Base-by-base conservation (phyloP, 2,329 filamentous ascomycete genomes). In the Botryotinia globosa region DNA sequence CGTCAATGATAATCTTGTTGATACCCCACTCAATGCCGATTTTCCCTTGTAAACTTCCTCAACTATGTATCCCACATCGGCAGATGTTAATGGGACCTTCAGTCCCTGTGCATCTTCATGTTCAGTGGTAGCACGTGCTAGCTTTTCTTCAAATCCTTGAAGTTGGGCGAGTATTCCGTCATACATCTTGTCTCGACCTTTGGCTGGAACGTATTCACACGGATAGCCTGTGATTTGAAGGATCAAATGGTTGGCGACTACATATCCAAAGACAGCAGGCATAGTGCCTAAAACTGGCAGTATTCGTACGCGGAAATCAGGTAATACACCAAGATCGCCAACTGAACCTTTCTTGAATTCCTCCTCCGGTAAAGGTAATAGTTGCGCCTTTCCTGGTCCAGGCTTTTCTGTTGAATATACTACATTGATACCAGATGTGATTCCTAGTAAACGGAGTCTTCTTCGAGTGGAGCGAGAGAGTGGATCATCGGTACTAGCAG, bases 201-300 rank as follows among this genome's bases (percentile, higher is more conserved):
- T 98, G 69, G 89, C 90, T 0, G 91, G 89, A 0, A 93, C 84
- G 80, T 96, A 97, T 75, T 97, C 94, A 65, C 92, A 88, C 0
- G 96, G 96, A 79, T 99, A 99, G 12, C 90, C 92, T 76, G 87
- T 83, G 64, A 98, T 88, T 73, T 90, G 89, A 72, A 97, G 87
- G 76, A 99, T 95, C 74, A 98, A 90, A 80, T 98, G 94, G 82
- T 98, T 99, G 6, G 96, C 96, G 14, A 93, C 89, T 0, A 92
- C 92, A 72, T 98, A 92, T 14, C 96, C 96, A 81, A 99, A 99
- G 0, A 98, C 91, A 3, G 96, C 95, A 0, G 96, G 96, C 94
- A 99, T 98, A 0, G 96, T 99, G 0, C 96, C 96, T 4, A 99
- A 84, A 0, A 99, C 96, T 0, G 96, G 96, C 14, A 99, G 83